Conservation (phyloP, 148 eudicot genomes). For the Fallopia convolvulus region DNA sequence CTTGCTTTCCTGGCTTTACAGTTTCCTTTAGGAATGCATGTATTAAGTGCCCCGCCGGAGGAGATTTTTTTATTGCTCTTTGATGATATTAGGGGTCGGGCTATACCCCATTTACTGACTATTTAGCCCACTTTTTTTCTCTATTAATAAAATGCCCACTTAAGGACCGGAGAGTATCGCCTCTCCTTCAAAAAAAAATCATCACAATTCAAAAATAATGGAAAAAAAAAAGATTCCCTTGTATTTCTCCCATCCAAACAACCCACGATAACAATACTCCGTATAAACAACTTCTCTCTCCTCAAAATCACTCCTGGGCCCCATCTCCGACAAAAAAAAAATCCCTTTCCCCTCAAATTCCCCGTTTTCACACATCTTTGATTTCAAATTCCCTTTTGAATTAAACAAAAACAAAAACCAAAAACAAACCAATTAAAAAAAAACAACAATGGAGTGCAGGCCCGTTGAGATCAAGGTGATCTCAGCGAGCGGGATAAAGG, state of each 20-base stretch:
- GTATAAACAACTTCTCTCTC: not conserved
- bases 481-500: constrained; percentile 44
- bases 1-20: too few relatives aligned
- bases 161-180: too few relatives aligned
- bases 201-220: not conserved
- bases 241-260: not conserved
- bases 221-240: not conserved
- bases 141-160: too few relatives aligned
- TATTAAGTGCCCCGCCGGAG: too few relatives aligned
- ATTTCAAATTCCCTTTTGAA: not conserved
- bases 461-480: constrained; percentile 48
- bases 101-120: too few relatives aligned
- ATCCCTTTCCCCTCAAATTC: not conserved
- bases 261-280: not conserved
- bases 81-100: too few relatives aligned
- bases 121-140: too few relatives aligned
- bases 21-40: too few relatives aligned
- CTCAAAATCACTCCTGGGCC: not conserved
- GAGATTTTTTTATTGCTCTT: too few relatives aligned
- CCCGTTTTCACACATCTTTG: not conserved
- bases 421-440: not conserved
- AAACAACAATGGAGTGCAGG: constrained; percentile 39
- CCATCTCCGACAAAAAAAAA: not conserved
- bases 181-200: too few relatives aligned
- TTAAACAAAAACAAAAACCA: not conserved